Evolutionary conservation across 208 protist species (phyloP), one percentile per base, ranked within the genome.

Genomic region (Leishmania aethiopica): DNA sequence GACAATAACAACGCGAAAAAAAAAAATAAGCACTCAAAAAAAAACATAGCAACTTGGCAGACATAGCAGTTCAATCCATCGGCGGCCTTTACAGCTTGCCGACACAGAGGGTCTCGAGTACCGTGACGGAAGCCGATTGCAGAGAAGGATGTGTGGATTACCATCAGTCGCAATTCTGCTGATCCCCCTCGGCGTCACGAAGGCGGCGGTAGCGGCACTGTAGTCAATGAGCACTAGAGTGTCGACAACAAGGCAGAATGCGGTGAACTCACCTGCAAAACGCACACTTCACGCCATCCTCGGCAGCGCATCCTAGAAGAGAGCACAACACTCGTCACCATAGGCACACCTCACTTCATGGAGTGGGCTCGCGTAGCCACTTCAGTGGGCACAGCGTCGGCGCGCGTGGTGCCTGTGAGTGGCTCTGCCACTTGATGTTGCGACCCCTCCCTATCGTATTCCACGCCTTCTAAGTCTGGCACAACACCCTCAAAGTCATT

Each of bases 401-500:
- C n/a, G 70, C 79, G 51, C 7, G 82, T 64, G 0, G 71, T 59
- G 13, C 77, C 71, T 6, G 72, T 57, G 47, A 75, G 37, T 32
- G 59, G 77, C 49, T 59, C 62, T 64, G 76, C 49, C 19, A 42
- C 72, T 13, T 55, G n/a, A 42, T 70, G 7, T 49, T 66, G 40
- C 10, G 25, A 22, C 5, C 64, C 78, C 78, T 82, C 83, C 10
- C 72, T 78, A 28, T 80, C 62, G 40, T 79, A 76, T 17, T 70
- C 78, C 3, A 78, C 32, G 60, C 77, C 78, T n/a, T 86, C 83
- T 32, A 80, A 28, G 13, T 81, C 77, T 37, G 76, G 77, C 62
- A 83, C 82, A 19, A 79, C 79, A 57, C 75, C 83, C 47, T 83
- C 74, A 47, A 82, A 78, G 53, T 85, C 78, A 25, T 84, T 75